Conservation (phyloP, 306 rosid genomes). For the Hylodesmum podocarpum region DNA sequence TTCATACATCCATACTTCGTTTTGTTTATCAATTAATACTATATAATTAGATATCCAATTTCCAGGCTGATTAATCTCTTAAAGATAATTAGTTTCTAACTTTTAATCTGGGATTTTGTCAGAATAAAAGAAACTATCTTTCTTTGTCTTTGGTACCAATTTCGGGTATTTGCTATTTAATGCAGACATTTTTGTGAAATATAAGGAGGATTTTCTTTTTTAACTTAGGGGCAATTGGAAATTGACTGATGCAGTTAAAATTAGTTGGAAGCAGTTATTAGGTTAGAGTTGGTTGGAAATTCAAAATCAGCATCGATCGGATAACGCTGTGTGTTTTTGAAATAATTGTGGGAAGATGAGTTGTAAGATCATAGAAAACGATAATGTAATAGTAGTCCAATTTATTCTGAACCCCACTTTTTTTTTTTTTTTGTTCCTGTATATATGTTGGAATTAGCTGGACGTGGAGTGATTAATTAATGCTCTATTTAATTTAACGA, state of each 20-base stretch:
- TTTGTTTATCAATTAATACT: no score
- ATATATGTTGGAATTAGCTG: not conserved
- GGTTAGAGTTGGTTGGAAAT: not conserved
- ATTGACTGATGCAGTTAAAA: not conserved
- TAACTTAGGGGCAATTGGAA: not conserved
- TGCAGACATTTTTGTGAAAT: not conserved
- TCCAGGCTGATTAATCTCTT: no score
- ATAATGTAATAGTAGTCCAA: not conserved
- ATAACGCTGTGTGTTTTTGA: not conserved
- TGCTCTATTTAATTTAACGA: not conserved
- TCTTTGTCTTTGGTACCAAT: not conserved
- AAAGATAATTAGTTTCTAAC: no score
- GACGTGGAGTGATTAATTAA: not conserved
- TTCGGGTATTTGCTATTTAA: conserved; percentile 35
- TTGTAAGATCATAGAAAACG: conserved; percentile 13
- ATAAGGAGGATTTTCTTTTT: not conserved
- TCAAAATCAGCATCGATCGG: conserved; percentile 11
- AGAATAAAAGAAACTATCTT: no score
- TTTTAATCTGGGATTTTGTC: no score
- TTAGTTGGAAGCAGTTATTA: not conserved
- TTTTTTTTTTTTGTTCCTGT: not conserved
- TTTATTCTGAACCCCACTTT: not conserved
- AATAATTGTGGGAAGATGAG: conserved; percentile 12
- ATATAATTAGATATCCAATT: no score
- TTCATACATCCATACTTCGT: no score